A percentile compares a stretch with the other conserved stretches of the same genome.
phyloP scores from a whole-genome alignment of 2,329 filamentous ascomycete species.

The Fusarium nodosum region DNA sequence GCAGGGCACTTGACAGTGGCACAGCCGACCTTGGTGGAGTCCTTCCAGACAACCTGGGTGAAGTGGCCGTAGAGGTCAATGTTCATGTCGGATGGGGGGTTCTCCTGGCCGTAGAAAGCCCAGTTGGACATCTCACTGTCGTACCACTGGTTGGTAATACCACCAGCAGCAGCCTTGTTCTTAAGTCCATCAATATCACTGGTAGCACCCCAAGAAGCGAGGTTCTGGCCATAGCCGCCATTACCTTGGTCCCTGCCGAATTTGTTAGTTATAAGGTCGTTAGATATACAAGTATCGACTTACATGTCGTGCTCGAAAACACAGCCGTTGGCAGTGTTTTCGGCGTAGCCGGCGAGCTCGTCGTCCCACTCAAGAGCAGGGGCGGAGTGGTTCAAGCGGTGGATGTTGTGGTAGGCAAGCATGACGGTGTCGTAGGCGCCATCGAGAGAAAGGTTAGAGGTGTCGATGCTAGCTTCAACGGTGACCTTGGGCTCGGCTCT shows the following conservation, averaged over 20 bases:
- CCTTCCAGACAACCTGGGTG: slow-evolving; percentile 61
- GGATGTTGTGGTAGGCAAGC: slow-evolving; percentile 84
- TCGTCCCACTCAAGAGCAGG: slow-evolving; percentile 74
- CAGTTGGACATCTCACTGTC: slow-evolving; percentile 77
- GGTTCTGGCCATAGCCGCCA: slow-evolving; percentile 89
- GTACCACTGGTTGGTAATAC: slow-evolving; percentile 90
- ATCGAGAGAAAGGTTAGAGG: slow-evolving; percentile 27
- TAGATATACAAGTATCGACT: slow-evolving; percentile 52
- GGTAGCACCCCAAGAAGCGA: slow-evolving; percentile 73
- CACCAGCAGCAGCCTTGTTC: slow-evolving; percentile 71
- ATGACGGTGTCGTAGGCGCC: slow-evolving; percentile 57
- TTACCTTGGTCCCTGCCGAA: slow-evolving; percentile 64
- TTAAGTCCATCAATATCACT: slow-evolving; percentile 54
- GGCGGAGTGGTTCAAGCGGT: slow-evolving; percentile 86
- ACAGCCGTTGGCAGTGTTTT: slow-evolving; percentile 74
- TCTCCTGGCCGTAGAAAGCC: slow-evolving; percentile 70
- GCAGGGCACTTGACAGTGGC: slow-evolving; percentile 78
- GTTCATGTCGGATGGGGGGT: slow-evolving; percentile 69
- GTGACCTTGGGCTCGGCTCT: slow-evolving; percentile 25
- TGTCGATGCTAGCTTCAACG: slow-evolving; percentile 12
- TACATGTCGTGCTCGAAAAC: slow-evolving; percentile 83
- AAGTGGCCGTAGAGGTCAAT: slow-evolving; percentile 75
- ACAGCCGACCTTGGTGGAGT: slow-evolving; percentile 57
- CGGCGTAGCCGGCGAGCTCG: slow-evolving; percentile 73
- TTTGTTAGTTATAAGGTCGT: slow-evolving; percentile 51